A percentile compares a stretch with the other conserved stretches of the same genome.
Conservation (phyloP, 2,329 filamentous ascomycete genomes). For the Aschersonia sp. region DNA sequence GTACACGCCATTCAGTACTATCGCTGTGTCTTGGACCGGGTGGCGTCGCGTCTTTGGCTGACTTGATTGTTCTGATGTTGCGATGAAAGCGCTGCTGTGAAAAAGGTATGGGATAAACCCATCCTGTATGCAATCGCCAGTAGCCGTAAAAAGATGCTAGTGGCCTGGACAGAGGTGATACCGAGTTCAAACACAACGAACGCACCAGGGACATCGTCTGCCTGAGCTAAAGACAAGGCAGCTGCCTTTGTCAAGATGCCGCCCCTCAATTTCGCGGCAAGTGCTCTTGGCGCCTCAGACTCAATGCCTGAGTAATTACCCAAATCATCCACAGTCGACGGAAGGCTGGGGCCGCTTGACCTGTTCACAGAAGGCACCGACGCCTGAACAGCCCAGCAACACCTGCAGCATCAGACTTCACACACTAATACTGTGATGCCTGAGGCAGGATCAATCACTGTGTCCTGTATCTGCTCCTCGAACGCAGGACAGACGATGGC, state of each 20-base stretch:
- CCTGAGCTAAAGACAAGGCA: background rate
- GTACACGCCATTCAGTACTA: too few species aligned
- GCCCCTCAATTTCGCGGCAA: background rate
- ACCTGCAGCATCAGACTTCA: background rate
- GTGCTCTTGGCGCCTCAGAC: background rate
- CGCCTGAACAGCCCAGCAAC: background rate
- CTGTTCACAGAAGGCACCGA: background rate
- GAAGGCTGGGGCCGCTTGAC: background rate
- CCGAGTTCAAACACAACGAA: too few species aligned
- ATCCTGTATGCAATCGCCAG: too few species aligned
- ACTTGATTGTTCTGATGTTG: too few species aligned
- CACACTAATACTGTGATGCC: background rate
- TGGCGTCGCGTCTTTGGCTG: too few species aligned
- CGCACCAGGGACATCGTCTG: too few species aligned
- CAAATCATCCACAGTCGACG: background rate
- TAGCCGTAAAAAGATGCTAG: too few species aligned
- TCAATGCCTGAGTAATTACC: background rate
- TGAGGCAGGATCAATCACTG: background rate
- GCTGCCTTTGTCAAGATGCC: background rate
- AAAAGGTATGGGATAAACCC: too few species aligned
- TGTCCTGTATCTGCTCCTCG: background rate
- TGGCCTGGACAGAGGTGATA: too few species aligned
- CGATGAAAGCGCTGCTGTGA: too few species aligned
- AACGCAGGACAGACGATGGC: background rate
- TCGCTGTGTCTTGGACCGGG: too few species aligned